Conservation (phyloP, 2,329 filamentous ascomycete species). For the Acephala macrosclerotiorum region DNA sequence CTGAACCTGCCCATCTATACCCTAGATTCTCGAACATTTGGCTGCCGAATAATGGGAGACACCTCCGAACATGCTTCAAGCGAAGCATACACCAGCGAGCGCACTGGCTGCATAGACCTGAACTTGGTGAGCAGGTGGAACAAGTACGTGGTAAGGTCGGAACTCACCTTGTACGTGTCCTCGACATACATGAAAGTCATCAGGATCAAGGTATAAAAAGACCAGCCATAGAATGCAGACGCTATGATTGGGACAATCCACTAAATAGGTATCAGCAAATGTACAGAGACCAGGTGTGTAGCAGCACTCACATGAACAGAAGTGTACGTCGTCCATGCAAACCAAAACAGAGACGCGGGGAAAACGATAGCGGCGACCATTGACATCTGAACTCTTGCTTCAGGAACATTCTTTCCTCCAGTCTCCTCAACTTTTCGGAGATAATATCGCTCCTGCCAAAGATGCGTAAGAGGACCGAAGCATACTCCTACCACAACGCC, state of each 20-base stretch:
- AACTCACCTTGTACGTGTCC: not conserved
- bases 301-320: slow-evolving; percentile 5
- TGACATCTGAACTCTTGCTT: slow-evolving; percentile 1
- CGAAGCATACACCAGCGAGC: not conserved
- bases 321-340: slow-evolving; percentile 1
- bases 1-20: slow-evolving; percentile 2
- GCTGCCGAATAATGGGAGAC: slow-evolving; percentile 1
- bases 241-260: not conserved
- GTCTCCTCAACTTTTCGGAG: slow-evolving; percentile 3
- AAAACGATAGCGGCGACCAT: slow-evolving; percentile 1
- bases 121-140: not conserved
- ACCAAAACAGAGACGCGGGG: not conserved
- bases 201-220: not conserved
- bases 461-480: not conserved
- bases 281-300: not conserved
- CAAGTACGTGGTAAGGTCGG: not conserved
- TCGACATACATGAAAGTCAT: slow-evolving; percentile 10
- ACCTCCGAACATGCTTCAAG: not conserved
- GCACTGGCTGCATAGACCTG: slow-evolving; percentile 1
- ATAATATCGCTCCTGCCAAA: slow-evolving; percentile 4
- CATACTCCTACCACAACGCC: slow-evolving; percentile 1
- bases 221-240: slow-evolving; percentile 8
- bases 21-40: slow-evolving; percentile 7
- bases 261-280: not conserved
- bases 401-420: slow-evolving; percentile 10